Base-by-base conservation (phyloP, 495 filamentous ascomycete species). In the Pyrenopolyporus hunteri region DNA sequence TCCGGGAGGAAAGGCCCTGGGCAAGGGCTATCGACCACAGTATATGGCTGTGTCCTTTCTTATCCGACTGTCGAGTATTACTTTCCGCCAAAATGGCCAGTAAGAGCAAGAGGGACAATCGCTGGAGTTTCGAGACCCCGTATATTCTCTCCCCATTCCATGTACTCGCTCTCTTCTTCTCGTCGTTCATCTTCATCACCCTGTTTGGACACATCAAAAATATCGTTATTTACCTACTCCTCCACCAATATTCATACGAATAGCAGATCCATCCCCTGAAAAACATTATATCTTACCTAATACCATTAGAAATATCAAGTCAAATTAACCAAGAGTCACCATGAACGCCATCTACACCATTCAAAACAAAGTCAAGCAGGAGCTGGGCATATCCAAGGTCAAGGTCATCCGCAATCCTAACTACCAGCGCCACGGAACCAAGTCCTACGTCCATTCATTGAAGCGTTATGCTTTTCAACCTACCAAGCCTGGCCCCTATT, bases 381-480 rank as follows among this genome's bases (percentile, higher is more conserved):
- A 73, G 5, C 67, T 64, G n/a, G 69, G 72, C 32, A 73, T 85
- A n/a, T 65, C 73, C 31, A 83, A 80, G 70, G 57, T 88, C 63
- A 71, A 79, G 36, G 72, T 70, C 20, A 68, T 76, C 19, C 75
- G 73, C 51, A 92, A 93, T 74, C 70, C 75, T 14, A 84, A 83
- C 53, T 90, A 89, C 71, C 67, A 85, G 61, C 80, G 73, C 56
- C 82, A 84, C 52, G 89, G 89, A 20, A 81, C 80, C 52, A 91
- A 91, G 76, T 89, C 87, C 28, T 92, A 92, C 69, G 85, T 88
- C 57, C 80, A 82, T 57, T 70, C 85, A 7, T 76, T 93, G 65
- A 84, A 84, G 69, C 89, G 89, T 70, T 93, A 85, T 64, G 76
- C 81, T 58, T 87, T 93, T 69, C 70, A 81, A 26, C 87, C 89